Base-by-base conservation (phyloP, 2,329 filamentous ascomycete species). In the Cordyceps cicadae region DNA sequence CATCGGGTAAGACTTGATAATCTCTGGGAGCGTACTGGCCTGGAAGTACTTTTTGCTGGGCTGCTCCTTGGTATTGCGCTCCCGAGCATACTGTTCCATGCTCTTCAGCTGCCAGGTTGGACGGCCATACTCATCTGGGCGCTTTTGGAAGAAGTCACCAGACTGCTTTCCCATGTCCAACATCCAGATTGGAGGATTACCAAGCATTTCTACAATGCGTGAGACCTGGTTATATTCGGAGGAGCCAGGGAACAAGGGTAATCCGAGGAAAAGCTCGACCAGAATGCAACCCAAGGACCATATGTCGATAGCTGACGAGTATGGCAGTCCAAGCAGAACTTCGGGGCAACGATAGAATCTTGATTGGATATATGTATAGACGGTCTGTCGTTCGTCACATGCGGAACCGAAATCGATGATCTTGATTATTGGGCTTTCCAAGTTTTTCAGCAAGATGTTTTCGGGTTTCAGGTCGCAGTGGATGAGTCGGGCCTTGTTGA, bases 1-100 rank as follows among this genome's bases (percentile, higher is more conserved):
- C 93, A 99, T 97, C 6, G 94, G 89, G 71, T 99, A 99, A 60
- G 90, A 92, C 72, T 95, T 91, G 77, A 99, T 97, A 65, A 99
- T 99, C 66, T 99, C 94, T 4, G 93, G 93, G 58, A 99, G 77
- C 1, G 92, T 96, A 46, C 86, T 97, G 41, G 92, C 92, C 68
- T 93, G 90, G 77, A 99, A 99, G 74, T 99, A 99, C 76, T 97
- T 97, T 80, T 99, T 99, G 84, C 94, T 99, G 24, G 94, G 94
- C 73, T 97, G 94, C 74, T 99, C 94, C 73, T 99, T 99, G 41
- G 92, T 94, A 62, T 89, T 89, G 71, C 96, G 94, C 72, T 99
- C 94, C 61, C 93, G 82, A 17, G 94, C 93, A 73, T 97, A 99
- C 72, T 97, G 92, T 71, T 99, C 94, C 90, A 99, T 95, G 66